Conservation (phyloP, 2,329 filamentous ascomycete genomes). For the Talaromyces pinophilus region DNA sequence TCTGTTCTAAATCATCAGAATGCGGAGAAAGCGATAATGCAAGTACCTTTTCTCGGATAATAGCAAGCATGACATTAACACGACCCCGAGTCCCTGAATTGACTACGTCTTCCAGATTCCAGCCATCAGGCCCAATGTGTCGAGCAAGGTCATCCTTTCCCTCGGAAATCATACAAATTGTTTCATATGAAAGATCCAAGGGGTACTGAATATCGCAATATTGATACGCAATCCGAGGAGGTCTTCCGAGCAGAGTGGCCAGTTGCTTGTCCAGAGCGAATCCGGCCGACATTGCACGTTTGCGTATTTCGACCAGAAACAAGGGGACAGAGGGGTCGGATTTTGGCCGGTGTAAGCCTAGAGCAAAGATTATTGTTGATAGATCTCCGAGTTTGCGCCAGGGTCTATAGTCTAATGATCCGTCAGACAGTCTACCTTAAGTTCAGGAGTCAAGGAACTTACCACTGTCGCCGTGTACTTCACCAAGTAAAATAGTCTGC, state of each 20-base stretch:
- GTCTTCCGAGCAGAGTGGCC: constrained; percentile 50
- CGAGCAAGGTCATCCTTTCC: constrained; percentile 19
- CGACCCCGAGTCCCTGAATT: constrained; percentile 15
- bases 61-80: constrained; percentile 19
- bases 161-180: constrained; percentile 24
- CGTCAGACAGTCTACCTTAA: background rate
- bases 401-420: constrained; percentile 41
- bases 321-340: constrained; percentile 28
- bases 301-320: constrained; percentile 42
- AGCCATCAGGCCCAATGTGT: constrained; percentile 28
- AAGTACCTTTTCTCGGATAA: constrained; percentile 21
- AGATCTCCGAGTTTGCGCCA: constrained; percentile 50
- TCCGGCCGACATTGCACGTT: constrained; percentile 40
- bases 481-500: constrained; percentile 22
- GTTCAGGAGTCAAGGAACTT: background rate
- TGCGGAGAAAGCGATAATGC: constrained; percentile 21
- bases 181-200: constrained; percentile 29
- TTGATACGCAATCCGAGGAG: constrained; percentile 44
- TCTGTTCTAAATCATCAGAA: constrained; percentile 16
- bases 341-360: constrained; percentile 47
- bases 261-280: constrained; percentile 50
- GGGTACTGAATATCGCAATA: constrained; percentile 35
- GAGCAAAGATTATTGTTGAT: constrained; percentile 44
- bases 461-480: constrained; percentile 26
- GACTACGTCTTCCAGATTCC: constrained; percentile 27